Percentiles rank a stretch among this genome's conserved stretches.
Conservation (phyloP, 2,329 filamentous ascomycete genomes). For the Verticillium nonalfalfae region DNA sequence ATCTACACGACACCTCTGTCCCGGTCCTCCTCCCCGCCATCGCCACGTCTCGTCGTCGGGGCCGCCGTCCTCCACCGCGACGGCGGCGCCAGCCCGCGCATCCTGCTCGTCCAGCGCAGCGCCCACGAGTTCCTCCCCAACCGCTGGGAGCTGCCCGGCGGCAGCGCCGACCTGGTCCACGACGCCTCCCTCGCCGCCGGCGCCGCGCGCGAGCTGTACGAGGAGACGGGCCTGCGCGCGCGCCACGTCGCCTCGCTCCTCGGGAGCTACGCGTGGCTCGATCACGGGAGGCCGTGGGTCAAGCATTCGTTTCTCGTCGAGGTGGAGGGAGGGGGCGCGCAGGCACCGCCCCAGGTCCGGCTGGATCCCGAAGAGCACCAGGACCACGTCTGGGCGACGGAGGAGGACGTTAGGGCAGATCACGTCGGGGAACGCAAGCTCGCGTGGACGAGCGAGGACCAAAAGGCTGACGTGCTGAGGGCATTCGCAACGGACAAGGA, state of each 20-base stretch:
- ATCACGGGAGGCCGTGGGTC: conserved; percentile 17
- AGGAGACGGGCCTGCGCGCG: conserved; percentile 41
- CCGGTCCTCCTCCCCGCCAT: background rate
- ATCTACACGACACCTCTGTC: conserved; percentile 5
- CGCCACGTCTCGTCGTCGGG: conserved; percentile 8
- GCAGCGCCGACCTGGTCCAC: conserved; percentile 28
- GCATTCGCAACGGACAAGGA: conserved; percentile 4
- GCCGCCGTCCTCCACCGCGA: conserved; percentile 6
- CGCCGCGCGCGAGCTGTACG: conserved; percentile 39
- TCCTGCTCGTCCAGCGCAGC: conserved; percentile 33
- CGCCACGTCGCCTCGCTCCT: conserved; percentile 32
- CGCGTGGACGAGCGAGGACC: conserved; percentile 11
- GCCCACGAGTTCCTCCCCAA: conserved; percentile 26
- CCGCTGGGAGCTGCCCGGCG: conserved; percentile 44
- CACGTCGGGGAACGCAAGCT: conserved; percentile 1
- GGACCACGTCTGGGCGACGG: conserved; percentile 26
- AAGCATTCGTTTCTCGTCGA: conserved; percentile 27
- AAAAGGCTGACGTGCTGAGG: conserved; percentile 9
- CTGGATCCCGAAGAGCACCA: conserved; percentile 35
- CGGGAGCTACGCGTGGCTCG: conserved; percentile 11
- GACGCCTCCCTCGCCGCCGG: conserved; percentile 39
- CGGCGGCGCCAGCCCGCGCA: conserved; percentile 11
- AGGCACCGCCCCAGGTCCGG: conserved; percentile 3
- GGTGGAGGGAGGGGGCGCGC: conserved; percentile 15
- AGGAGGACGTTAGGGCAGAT: conserved; percentile 25